phyloP scores from a whole-genome alignment of 2,329 filamentous ascomycete genomes.

The Penicillium sp. region DNA sequence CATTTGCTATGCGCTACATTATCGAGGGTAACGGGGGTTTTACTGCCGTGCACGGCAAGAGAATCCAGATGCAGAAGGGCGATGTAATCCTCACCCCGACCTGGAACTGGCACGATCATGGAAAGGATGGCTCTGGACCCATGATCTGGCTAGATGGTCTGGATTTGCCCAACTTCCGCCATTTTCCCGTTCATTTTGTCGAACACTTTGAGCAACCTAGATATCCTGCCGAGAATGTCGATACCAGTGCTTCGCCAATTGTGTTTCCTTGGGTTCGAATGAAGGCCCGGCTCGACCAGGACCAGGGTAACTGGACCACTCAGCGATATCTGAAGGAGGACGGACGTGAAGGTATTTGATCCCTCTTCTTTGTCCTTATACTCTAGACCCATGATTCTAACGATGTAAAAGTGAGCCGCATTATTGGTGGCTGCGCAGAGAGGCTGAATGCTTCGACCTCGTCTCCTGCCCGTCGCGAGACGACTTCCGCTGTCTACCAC shows the following conservation, averaged over 20 bases:
- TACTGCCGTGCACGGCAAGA: constrained; percentile 57
- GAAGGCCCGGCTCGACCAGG: constrained; percentile 44
- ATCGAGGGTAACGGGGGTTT: constrained; percentile 59
- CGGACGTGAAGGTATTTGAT: constrained; percentile 32
- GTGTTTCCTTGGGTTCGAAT: constrained; percentile 53
- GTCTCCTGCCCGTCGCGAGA: constrained; percentile 49
- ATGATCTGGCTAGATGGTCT: constrained; percentile 62
- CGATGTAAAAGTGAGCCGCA: constrained; percentile 42
- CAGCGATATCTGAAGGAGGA: constrained; percentile 38
- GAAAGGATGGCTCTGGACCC: constrained; percentile 55
- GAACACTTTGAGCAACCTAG: constrained; percentile 50
- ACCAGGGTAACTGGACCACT: constrained; percentile 26
- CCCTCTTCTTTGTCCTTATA: background rate
- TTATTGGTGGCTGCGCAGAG: constrained; percentile 51
- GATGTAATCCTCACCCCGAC: constrained; percentile 60
- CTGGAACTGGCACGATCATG: constrained; percentile 63
- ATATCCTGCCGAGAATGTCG: constrained; percentile 52
- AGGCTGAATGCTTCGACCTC: constrained; percentile 40
- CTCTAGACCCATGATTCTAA: background rate
- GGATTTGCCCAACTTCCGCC: constrained; percentile 54
- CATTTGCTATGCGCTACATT: constrained; percentile 59
- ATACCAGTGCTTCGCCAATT: constrained; percentile 42
- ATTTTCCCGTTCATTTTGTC: constrained; percentile 56
- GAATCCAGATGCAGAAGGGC: constrained; percentile 53
- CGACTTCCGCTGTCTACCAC: constrained; percentile 55